Evolutionary conservation across 805 yeast genomes (phyloP).

Genomic region (Ogataea thermomethanolica): DNA sequence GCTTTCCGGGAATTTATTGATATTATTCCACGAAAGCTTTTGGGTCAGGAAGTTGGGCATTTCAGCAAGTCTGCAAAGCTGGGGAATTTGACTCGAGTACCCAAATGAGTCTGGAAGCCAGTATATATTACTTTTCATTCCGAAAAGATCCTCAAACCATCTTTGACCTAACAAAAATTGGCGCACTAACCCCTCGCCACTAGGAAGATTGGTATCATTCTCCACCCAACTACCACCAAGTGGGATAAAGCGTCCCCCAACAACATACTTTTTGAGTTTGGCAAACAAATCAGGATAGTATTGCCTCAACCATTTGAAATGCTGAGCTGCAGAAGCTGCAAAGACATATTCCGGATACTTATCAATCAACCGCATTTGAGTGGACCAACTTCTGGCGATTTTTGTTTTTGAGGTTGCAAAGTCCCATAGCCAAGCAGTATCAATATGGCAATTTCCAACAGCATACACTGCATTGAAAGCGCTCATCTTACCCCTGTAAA

Average conservation of each 20-base stretch:
- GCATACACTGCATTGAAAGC: constrained; percentile 63
- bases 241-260: constrained; percentile 75
- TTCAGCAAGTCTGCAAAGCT: constrained; percentile 82
- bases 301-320: constrained; percentile 83
- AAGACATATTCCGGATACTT: constrained; percentile 89
- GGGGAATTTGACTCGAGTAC: constrained; percentile 93
- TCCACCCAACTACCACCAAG: constrained; percentile 99
- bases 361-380: constrained; percentile 81
- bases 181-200: constrained; percentile 84
- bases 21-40: constrained; percentile 94
- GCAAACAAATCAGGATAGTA: constrained; percentile 82
- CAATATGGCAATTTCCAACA: constrained; percentile 94
- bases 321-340: constrained; percentile 96
- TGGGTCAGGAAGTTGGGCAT: constrained; percentile 86
- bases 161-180: constrained; percentile 91
- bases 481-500: constrained; percentile 45
- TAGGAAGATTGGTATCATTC: constrained; percentile 93
- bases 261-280: constrained; percentile 60
- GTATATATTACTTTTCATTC: constrained; percentile 66
- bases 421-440: constrained; percentile 99
- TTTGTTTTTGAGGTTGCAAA: constrained; percentile 93
- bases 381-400: constrained; percentile 91
- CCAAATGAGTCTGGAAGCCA: constrained; percentile 99
- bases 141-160: constrained; percentile 77
- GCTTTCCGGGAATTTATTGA: constrained; percentile 82